Percentiles rank a stretch among this genome's conserved stretches.
phyloP scores from a whole-genome alignment of 352 stramenopile genomes.

The Elongisporangium prolatum region DNA sequence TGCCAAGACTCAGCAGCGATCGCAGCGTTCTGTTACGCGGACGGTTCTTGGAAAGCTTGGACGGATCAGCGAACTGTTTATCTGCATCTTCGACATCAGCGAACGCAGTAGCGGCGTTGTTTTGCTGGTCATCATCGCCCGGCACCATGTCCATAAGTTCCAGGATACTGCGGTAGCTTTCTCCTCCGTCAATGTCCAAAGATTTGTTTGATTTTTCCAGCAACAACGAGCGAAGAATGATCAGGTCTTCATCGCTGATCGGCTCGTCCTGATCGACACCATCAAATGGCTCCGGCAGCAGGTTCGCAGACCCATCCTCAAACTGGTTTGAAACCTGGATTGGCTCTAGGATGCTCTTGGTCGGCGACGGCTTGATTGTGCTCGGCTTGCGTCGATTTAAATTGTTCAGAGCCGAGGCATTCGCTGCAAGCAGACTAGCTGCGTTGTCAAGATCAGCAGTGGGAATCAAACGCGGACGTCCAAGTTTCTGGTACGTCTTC shows the following conservation, averaged over 20 bases:
- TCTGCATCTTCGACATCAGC: slow-evolving; percentile 8
- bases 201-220: slow-evolving; percentile 46
- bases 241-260: slow-evolving; percentile 54
- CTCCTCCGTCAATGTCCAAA: slow-evolving; percentile 21
- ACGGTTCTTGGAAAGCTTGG: neutral
- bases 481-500: slow-evolving; percentile 67
- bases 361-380: neutral
- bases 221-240: slow-evolving; percentile 58
- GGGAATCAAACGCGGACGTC: slow-evolving; percentile 56
- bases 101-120: slow-evolving; percentile 5
- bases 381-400: neutral
- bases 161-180: slow-evolving; percentile 20
- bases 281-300: slow-evolving; percentile 32
- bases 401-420: slow-evolving; percentile 17
- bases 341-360: neutral
- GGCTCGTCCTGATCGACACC: slow-evolving; percentile 34
- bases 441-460: slow-evolving; percentile 30
- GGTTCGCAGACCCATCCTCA: neutral
- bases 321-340: neutral
- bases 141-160: slow-evolving; percentile 21
- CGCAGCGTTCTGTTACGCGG: neutral
- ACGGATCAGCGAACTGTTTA: slow-evolving; percentile 9
- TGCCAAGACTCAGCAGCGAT: slow-evolving; percentile 46
- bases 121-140: slow-evolving; percentile 4
- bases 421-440: slow-evolving; percentile 9